Base-by-base conservation (phyloP, 169 alveolate genomes). In the Plasmodium gonderi region DNA sequence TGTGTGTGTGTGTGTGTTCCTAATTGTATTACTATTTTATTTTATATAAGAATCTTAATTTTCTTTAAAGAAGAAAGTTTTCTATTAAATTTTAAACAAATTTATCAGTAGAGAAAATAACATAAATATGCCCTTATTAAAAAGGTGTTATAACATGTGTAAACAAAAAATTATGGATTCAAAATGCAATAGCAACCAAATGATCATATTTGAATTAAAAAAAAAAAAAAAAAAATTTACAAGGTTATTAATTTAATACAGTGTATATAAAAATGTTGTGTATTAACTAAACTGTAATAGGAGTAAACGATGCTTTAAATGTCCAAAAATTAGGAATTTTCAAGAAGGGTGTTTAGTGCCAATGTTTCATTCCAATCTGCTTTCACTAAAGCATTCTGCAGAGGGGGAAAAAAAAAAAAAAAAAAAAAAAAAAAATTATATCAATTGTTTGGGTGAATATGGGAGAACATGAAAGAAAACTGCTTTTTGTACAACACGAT, bases 321-420 rank as follows among this genome's bases (percentile, higher is more conserved):
- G 68, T 31, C 38, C 42, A 29, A 26, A n/a, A 26, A n/a, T 85
- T 85, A 85, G 3, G 92, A 91, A 40, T 85, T 79, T 45, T 95
- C 97, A 65, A 96, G 76, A 31, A 97, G 82, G 14, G 96, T 95
- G 72, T 97, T 97, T 65, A 97, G 64, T 33, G 98, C 98, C 17
- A 95, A 95, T 26, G 97, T 96, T 47, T 94, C 97, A 90, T 97
- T 98, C 98, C 98, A 96, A 14, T 95, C 95, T 92, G 96, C 92
- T 26, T 90, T 95, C 64, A 93, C 95, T 51, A 97, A 91, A 3
- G 98, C 98, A 65, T 91, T 92, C 90, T 94, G 68, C 23, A 80
- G 60, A 1, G 72, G 65, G n/a, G 11, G 31, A 81, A 81, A 33
- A 29, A 72, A 33, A 33, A 82, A 1, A 79, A 78, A 74, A 94